Conservation (phyloP, 2,329 filamentous ascomycete species). For the Neurospora sp. region DNA sequence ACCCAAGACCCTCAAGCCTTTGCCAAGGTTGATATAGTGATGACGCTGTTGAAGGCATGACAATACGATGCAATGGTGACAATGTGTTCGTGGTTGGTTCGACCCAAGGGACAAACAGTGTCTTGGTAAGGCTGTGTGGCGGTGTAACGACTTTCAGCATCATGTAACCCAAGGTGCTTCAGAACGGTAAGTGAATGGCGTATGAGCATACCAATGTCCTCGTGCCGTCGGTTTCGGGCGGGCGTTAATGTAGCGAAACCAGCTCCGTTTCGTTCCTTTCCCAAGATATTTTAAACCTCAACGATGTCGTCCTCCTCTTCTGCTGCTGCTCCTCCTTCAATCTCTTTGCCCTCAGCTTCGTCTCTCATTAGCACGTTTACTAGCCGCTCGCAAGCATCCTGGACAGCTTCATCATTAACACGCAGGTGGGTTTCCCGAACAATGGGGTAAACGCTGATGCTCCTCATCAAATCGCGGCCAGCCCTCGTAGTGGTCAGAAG, state of each 20-base stretch:
- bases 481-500: conserved; percentile 69
- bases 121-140: not conserved
- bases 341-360: conserved; percentile 35
- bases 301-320: conserved; percentile 45
- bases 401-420: conserved; percentile 68
- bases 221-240: not conserved
- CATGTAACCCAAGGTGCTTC: not conserved
- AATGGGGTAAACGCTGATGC: conserved; percentile 78
- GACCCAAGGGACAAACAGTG: not conserved
- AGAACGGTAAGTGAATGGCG: not conserved
- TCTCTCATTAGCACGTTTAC: conserved; percentile 84
- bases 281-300: conserved; percentile 33
- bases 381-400: conserved; percentile 76
- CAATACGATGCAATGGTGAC: not conserved
- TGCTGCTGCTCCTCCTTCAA: conserved; percentile 32
- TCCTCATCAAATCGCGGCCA: conserved; percentile 64
- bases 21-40: not conserved
- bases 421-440: conserved; percentile 75
- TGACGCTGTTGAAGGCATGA: not conserved
- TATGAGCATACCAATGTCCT: not conserved
- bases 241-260: not conserved
- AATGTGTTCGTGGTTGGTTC: not conserved
- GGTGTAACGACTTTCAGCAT: not conserved
- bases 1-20: not conserved
- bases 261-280: not conserved